Percentiles rank a stretch among this genome's conserved stretches.
These are phyloP conservation scores for Argentina anserina DNA, from an alignment of 306 rosid species.

Conservation along the genomic window DNA sequence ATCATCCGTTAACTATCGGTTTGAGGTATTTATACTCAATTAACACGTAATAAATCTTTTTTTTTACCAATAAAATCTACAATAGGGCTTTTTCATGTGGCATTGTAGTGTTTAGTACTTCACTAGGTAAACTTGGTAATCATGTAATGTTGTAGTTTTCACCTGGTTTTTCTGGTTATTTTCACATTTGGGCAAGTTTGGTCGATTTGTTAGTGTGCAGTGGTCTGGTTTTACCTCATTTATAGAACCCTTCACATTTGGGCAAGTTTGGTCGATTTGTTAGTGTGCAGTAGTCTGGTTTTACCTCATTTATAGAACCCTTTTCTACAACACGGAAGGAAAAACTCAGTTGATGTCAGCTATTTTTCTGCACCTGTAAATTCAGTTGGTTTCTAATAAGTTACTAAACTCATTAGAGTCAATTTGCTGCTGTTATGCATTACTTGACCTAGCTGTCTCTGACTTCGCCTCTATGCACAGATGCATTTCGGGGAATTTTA, in stretches of 20 bases:
- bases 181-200: background rate
- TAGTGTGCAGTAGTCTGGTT: background rate
- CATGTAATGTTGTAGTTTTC: background rate
- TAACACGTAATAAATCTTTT: background rate
- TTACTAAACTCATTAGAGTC: background rate
- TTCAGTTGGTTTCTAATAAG: conserved; percentile 1
- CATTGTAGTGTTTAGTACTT: background rate
- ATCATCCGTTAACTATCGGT: background rate
- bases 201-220: background rate
- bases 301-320: background rate
- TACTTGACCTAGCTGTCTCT: background rate
- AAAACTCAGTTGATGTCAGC: background rate
- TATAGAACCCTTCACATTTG: background rate
- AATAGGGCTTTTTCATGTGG: background rate
- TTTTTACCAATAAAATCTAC: background rate
- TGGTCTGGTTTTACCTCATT: background rate
- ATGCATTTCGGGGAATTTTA: conserved; percentile 75
- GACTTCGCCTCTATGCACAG: conserved; percentile 36
- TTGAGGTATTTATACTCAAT: background rate
- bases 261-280: background rate
- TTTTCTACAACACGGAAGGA: background rate
- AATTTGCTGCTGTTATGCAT: background rate
- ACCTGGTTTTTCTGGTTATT: background rate
- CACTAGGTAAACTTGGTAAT: background rate
- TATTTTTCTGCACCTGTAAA: background rate